These are phyloP conservation scores for Hortiboletus campestris DNA, from an alignment of 768 basidiomycete species.

Conservation along the genomic window DNA sequence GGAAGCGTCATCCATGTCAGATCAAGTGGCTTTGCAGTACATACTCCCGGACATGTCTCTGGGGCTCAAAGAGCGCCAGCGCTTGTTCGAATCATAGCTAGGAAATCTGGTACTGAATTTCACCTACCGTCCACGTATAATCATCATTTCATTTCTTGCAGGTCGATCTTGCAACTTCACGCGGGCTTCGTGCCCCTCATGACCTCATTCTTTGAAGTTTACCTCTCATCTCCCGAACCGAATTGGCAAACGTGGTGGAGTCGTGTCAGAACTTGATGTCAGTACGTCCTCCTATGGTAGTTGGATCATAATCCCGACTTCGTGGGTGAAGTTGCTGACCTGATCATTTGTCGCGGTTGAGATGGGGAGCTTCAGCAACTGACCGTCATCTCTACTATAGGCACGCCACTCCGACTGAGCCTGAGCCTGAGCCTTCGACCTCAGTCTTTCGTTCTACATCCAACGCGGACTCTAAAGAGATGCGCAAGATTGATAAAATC, in stretches of 20 bases:
- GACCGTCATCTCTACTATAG: background rate
- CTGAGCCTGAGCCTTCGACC: background rate
- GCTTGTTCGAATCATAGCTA: background rate
- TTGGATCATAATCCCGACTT: too few relatives aligned
- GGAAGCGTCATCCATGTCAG: background rate
- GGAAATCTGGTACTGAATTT: background rate
- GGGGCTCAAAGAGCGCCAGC: background rate
- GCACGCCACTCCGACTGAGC: too few relatives aligned
- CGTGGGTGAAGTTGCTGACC: background rate
- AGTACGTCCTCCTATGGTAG: background rate
- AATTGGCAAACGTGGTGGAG: background rate
- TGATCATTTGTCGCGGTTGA: too few relatives aligned
- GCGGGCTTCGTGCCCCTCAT: background rate
- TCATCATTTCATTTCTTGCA: background rate
- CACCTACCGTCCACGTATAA: background rate
- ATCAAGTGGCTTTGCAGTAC: background rate
- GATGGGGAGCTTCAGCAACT: too few relatives aligned
- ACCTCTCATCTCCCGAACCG: background rate
- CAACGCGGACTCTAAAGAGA: background rate
- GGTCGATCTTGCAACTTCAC: background rate
- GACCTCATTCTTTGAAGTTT: background rate
- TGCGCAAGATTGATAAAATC: background rate
- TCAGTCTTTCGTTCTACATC: background rate
- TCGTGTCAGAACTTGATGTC: background rate
- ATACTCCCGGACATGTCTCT: background rate